phyloP scores from a whole-genome alignment of 2,329 filamentous ascomycete genomes.

The Ophiocordyceps australis region DNA sequence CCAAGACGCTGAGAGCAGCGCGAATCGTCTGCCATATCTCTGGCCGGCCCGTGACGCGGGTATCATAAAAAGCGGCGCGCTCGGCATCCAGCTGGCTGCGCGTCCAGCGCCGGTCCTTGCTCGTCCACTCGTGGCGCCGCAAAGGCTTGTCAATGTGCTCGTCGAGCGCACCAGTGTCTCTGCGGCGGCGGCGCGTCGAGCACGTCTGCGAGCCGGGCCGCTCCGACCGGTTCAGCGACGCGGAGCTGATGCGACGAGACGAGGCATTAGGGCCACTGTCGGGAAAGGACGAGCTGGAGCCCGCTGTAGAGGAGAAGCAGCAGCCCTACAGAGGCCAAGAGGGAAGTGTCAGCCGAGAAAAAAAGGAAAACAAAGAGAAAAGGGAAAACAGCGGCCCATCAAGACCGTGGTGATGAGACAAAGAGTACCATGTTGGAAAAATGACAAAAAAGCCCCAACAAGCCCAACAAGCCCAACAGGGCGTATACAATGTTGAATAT shows the following conservation, averaged over 20 bases:
- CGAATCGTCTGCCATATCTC: slow-evolving; percentile 70
- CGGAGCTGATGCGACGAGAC: slow-evolving; percentile 32
- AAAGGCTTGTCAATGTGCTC: slow-evolving; percentile 57
- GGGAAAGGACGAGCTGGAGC: slow-evolving; percentile 34
- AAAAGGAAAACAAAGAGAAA: too few species aligned
- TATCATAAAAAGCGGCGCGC: slow-evolving; percentile 77
- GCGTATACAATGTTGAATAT: too few species aligned
- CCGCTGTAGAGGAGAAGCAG: slow-evolving; percentile 34
- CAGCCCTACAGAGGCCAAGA: too few species aligned
- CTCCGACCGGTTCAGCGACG: slow-evolving; percentile 14
- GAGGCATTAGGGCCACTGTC: slow-evolving; percentile 29
- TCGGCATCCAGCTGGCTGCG: slow-evolving; percentile 49
- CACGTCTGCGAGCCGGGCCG: slow-evolving; percentile 7
- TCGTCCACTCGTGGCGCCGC: slow-evolving; percentile 45
- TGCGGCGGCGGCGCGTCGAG: slow-evolving; percentile 12
- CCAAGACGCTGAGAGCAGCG: slow-evolving; percentile 49
- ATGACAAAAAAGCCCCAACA: too few species aligned
- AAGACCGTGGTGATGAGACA: too few species aligned
- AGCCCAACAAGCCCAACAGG: too few species aligned
- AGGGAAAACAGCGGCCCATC: too few species aligned
- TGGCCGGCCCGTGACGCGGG: slow-evolving; percentile 55
- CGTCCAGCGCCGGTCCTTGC: slow-evolving; percentile 49
- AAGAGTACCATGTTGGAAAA: too few species aligned
- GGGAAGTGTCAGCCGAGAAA: too few species aligned
- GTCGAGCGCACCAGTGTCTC: slow-evolving; percentile 24